Evolutionary conservation across 176 grass and related monocot species (phyloP).

Genomic region (Bromus sterilis): DNA sequence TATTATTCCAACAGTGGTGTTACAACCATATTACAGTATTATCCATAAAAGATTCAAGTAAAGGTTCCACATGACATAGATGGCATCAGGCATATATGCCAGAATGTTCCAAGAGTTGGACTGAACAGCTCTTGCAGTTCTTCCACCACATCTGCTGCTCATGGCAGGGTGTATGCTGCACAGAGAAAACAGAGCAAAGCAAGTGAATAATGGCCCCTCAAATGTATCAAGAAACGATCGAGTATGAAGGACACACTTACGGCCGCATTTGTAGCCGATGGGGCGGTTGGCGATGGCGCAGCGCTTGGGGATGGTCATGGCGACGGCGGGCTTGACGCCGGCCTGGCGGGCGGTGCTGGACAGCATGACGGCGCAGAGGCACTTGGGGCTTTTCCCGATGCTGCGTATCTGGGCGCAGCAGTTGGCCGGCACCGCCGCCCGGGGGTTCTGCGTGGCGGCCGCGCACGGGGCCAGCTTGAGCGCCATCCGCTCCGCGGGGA

Average conservation of each 20-base stretch:
- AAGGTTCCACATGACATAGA: slow-evolving; percentile 1
- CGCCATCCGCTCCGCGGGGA: slow-evolving; percentile 41
- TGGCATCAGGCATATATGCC: background rate
- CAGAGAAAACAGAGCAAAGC: background rate
- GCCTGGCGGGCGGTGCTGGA: slow-evolving; percentile 52
- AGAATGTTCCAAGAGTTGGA: no score
- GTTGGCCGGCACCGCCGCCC: slow-evolving; percentile 20
- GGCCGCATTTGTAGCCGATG: slow-evolving; percentile 84
- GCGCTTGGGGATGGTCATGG: slow-evolving; percentile 79
- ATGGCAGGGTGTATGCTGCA: slow-evolving; percentile 55
- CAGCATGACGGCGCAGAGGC: slow-evolving; percentile 83
- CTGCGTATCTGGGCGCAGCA: slow-evolving; percentile 67
- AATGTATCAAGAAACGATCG: no score
- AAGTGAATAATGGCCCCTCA: no score
- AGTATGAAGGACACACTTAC: background rate
- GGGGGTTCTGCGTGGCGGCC: slow-evolving; percentile 43
- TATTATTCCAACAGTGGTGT: slow-evolving; percentile 18
- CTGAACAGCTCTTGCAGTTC: background rate
- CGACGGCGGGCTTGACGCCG: slow-evolving; percentile 64
- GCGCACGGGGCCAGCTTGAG: slow-evolving; percentile 61
- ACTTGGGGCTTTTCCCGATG: slow-evolving; percentile 52
- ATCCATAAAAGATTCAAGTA: slow-evolving; percentile 10
- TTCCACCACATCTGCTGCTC: slow-evolving; percentile 9
- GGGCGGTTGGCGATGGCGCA: slow-evolving; percentile 70
- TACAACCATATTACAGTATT: background rate